Evolutionary conservation across 192 early-diverging fungal genomes (phyloP), one percentile per base, ranked within the genome.

Genomic region (Backusella psychrophila): DNA sequence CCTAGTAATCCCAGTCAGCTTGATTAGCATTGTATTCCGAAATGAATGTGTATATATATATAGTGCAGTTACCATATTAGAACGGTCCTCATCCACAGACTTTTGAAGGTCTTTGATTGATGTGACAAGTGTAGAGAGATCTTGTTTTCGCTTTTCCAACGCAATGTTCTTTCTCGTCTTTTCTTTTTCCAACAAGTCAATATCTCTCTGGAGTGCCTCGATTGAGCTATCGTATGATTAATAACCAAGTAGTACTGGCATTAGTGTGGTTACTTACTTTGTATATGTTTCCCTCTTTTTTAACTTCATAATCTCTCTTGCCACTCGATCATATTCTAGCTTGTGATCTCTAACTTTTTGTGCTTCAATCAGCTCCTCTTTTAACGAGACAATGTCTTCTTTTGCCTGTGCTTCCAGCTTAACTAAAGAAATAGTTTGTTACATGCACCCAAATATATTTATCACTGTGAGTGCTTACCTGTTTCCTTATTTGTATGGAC

Each of bases 281-380:
- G 72, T 26, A 6, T 77, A 80, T 6, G 67, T 73, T 7, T 85
- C 76, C 6, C 84, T 66, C 21, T 69, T 66, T 66, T 80, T 69
- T 7, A 78, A 65, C 29, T 82, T 77, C 44, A 80, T 73, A 73
- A 90, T 87, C n/a, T 88, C 82, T 17, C 77, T 66, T 15, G 90
- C 89, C 1, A 90, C 69, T 49, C 41, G 77, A 76, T 91, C 89
- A 73, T 91, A 91, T 74, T 89, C 83, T 35, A 85, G 15, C 44
- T 87, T 88, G 52, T 87, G 85, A 49, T 77, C 72, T 71, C 86
- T 44, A n/a, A 77, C 46, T 14, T 75, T 70, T 49, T 88, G 80
- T 17, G 85, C 88, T 23, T 79, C 71, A 63, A 73, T 78, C 26
- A 91, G 66, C 31, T 84, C 77, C 26, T 76, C 70, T 74, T 87